Base-by-base conservation (phyloP, 768 basidiomycete genomes). In the Macrolepiota fuliginosa region DNA sequence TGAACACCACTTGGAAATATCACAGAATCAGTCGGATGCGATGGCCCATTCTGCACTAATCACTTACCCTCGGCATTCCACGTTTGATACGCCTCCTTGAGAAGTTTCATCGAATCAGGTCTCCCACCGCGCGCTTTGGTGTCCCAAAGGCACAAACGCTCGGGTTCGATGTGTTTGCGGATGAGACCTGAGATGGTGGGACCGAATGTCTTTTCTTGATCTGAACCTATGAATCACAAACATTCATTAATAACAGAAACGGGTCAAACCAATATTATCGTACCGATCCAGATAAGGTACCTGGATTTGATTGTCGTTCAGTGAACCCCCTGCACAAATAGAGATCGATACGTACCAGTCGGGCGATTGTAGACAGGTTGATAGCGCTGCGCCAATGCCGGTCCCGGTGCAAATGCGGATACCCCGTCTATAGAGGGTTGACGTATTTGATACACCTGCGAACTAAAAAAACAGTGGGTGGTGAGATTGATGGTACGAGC, bases 331-430 rank as follows among this genome's bases (percentile, higher is more conserved):
- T 55, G 36, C 32, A 39, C 17, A 63, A 46, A 61, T 50, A 46
- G 58, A 24, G 27, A 63, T 53, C 53, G 49, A 32, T 45, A 73
- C 80, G 69, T 67, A 88, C 89, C 88, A 90, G 73, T 86, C 73
- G 4, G 87, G 83, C 17, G 85, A 89, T 69, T 92, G 88, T n/a
- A 91, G 77, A 68, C 88, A 88, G 19, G 90, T 92, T 19, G 90
- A 86, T 42, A 92, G 81, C 2, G 89, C 89, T 42, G 90, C 88
- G 25, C 90, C 91, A 64, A 92, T 85, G 62, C 90, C 91, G 11
- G 90, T 91, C 39, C 90, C 90, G 0, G 90, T 92, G 73, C 90
- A 92, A 50, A 92, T 83, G 63, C 91, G 87, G 66, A 92, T 88
- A 19, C 90, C 90, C 58, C 89, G 85, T 65, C 80, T 87, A 75